Percentiles rank a stretch among this genome's conserved stretches.
Evolutionary conservation across 495 filamentous ascomycete species (phyloP).

Genomic region (Trichoderma asperelloides): DNA sequence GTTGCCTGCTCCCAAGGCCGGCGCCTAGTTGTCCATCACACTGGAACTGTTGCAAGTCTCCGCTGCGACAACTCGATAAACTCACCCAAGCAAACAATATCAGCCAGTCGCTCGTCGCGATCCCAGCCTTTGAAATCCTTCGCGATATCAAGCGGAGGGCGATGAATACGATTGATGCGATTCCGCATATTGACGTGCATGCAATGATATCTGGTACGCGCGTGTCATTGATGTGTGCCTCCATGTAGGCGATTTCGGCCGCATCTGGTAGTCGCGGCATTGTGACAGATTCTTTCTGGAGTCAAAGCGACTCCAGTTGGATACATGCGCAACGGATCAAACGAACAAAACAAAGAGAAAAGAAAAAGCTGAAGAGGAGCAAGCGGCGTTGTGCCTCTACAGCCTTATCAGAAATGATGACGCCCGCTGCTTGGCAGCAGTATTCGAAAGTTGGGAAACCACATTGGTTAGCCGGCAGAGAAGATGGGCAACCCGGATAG

Average conservation of each 20-base stretch:
- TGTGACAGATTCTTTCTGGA: background rate
- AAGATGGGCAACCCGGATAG: background rate
- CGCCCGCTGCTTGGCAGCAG: background rate
- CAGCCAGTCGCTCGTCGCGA: background rate
- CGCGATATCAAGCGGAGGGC: background rate
- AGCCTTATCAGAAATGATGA: background rate
- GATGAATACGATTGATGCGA: background rate
- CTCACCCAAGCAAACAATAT: slow-evolving; percentile 2
- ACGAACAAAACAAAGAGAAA: background rate
- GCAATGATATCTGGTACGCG: background rate
- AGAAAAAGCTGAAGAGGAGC: background rate
- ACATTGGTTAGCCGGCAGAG: background rate
- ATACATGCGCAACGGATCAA: background rate
- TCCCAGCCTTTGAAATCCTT: background rate
- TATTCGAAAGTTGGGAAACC: background rate
- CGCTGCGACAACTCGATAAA: background rate
- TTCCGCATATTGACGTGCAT: background rate
- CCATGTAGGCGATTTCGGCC: background rate
- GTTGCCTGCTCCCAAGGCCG: too few relatives aligned
- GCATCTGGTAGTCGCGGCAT: background rate
- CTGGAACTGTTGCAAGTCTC: background rate
- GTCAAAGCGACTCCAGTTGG: background rate
- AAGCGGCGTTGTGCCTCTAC: background rate
- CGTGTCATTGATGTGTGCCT: background rate
- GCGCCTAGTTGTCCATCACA: background rate